These are phyloP conservation scores for Candida silvicultrix DNA, from an alignment of 805 yeast species.

Conservation along the genomic window DNA sequence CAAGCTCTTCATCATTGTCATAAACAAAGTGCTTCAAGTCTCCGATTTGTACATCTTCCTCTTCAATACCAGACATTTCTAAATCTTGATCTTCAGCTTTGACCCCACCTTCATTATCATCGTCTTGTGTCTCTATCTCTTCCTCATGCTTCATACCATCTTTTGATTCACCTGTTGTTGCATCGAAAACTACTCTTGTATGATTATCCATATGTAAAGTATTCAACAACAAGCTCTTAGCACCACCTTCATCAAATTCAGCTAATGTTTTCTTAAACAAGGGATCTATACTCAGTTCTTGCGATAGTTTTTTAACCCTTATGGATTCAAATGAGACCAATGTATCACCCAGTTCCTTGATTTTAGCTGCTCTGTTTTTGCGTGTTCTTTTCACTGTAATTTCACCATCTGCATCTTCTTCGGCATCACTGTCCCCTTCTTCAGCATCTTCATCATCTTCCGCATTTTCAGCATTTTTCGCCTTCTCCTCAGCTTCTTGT, in stretches of 20 bases:
- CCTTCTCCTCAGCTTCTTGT: slow-evolving; percentile 12
- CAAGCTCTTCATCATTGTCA: slow-evolving; percentile 22
- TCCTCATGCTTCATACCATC: slow-evolving; percentile 2
- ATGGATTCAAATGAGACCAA: slow-evolving; percentile 45
- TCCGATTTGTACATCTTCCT: slow-evolving; percentile 27
- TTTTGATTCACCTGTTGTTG: slow-evolving; percentile 27
- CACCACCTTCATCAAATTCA: slow-evolving; percentile 81
- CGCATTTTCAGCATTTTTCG: slow-evolving; percentile 13
- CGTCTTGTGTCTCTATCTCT: slow-evolving; percentile 11
- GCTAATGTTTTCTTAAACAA: slow-evolving; percentile 68
- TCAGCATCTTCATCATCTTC: slow-evolving; percentile 18
- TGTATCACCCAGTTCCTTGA: slow-evolving; percentile 33
- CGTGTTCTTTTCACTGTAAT: slow-evolving; percentile 20
- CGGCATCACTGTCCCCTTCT: slow-evolving; percentile 16
- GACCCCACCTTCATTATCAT: slow-evolving; percentile 2
- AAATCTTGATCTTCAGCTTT: slow-evolving; percentile 1
- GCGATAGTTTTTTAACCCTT: slow-evolving; percentile 49
- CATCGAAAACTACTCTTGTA: slow-evolving; percentile 63
- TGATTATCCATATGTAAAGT: slow-evolving; percentile 47
- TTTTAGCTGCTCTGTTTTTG: slow-evolving; percentile 18
- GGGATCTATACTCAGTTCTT: slow-evolving; percentile 65
- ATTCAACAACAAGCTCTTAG: slow-evolving; percentile 61
- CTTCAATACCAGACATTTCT: slow-evolving; percentile 8
- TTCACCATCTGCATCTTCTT: slow-evolving; percentile 14
- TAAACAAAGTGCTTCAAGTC: slow-evolving; percentile 21